Evolutionary conservation across 148 eudicot genomes (phyloP).

Genomic region (Chenopodium album): DNA sequence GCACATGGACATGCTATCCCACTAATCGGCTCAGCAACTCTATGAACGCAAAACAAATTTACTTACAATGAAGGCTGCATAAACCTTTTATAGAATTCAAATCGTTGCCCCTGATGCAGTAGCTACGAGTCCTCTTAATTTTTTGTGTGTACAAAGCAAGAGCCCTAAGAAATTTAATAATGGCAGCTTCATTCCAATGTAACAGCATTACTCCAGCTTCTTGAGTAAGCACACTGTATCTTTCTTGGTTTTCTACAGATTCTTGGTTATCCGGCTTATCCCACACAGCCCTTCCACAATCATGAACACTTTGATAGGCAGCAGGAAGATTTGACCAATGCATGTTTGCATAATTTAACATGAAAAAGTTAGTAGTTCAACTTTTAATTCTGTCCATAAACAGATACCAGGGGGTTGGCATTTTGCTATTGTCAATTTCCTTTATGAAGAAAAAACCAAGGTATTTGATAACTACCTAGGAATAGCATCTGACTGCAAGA

Average conservation of each 20-base stretch:
- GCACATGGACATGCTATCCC: neutral
- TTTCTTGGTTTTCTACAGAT: neutral
- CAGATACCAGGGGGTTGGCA: neutral
- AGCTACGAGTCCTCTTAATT: neutral
- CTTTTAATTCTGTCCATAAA: neutral
- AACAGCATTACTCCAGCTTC: neutral
- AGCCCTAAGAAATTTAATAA: neutral
- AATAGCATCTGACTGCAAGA: neutral
- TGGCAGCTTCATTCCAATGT: neutral
- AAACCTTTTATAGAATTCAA: neutral
- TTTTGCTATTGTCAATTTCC: neutral
- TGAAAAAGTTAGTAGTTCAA: neutral
- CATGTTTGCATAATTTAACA: neutral
- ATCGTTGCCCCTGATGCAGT: neutral
- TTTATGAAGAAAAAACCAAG: neutral
- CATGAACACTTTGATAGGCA: neutral
- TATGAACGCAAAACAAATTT: neutral
- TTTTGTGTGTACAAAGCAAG: neutral
- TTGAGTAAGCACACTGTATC: neutral
- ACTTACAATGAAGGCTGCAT: neutral
- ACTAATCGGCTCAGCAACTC: neutral
- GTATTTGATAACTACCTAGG: neutral
- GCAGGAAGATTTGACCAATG: neutral
- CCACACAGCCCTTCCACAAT: neutral
- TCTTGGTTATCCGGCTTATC: no score